Conservation (phyloP, 1,284 basidiomycete species). For the Leccinum subrobustum region DNA sequence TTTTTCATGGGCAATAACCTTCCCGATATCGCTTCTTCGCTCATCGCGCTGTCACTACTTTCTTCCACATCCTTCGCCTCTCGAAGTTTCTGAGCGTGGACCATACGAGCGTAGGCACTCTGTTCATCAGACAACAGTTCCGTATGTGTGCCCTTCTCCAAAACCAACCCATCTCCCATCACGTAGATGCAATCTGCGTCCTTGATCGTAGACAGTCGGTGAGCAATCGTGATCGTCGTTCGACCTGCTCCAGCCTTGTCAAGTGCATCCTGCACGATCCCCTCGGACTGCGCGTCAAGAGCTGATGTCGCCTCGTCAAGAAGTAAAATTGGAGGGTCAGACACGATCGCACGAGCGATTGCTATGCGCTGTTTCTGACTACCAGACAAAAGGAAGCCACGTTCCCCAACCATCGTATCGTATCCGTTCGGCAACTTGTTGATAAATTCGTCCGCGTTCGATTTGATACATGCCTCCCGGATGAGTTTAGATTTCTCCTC, state of each 20-base stretch:
- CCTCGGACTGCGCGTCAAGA: conserved; percentile 88
- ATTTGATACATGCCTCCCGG: conserved; percentile 85
- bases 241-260: conserved; percentile 87
- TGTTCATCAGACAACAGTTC: conserved; percentile 65
- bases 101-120: conserved; percentile 76
- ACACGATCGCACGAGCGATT: conserved; percentile 92
- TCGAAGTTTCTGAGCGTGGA: conserved; percentile 78
- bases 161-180: conserved; percentile 79
- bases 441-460: conserved; percentile 92
- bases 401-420: conserved; percentile 90
- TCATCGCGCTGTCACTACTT: neutral
- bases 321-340: conserved; percentile 81
- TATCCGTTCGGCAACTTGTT: conserved; percentile 83
- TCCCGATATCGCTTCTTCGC: conserved; percentile 44
- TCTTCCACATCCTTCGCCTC: conserved; percentile 38
- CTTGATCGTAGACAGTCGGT: conserved; percentile 79
- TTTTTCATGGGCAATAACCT: conserved; percentile 50
- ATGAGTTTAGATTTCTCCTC: conserved; percentile 81
- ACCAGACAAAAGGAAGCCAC: conserved; percentile 88
- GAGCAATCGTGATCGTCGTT: conserved; percentile 78
- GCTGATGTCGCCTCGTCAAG: conserved; percentile 90
- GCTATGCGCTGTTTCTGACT: conserved; percentile 93
- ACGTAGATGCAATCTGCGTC: conserved; percentile 85
- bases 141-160: conserved; percentile 85
- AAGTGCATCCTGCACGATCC: conserved; percentile 91